These are phyloP conservation scores for Coemansia sp. DNA, from an alignment of 192 early-diverging fungal genomes.

Conservation along the genomic window DNA sequence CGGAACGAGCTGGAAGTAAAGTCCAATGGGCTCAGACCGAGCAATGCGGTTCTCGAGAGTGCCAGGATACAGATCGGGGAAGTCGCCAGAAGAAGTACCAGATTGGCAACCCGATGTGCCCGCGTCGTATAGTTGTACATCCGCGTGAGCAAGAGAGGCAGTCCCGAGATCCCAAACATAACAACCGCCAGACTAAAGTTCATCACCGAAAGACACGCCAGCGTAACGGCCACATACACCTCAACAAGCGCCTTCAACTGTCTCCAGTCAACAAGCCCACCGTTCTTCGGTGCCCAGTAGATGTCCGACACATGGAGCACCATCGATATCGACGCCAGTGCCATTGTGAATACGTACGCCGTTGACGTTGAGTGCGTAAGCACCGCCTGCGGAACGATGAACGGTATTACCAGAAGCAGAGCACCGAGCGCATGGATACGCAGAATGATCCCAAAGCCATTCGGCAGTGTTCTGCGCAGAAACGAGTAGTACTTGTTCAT, in stretches of 20 bases:
- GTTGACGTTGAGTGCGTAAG: slow-evolving; percentile 24
- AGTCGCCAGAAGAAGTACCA: slow-evolving; percentile 44
- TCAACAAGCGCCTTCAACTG: slow-evolving; percentile 46
- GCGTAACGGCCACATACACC: slow-evolving; percentile 58
- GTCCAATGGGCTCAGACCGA: slow-evolving; percentile 38
- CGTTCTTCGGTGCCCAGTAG: slow-evolving; percentile 56
- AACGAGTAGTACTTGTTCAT: slow-evolving; percentile 46
- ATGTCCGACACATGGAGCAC: slow-evolving; percentile 61
- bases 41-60: slow-evolving; percentile 52
- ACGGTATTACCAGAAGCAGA: slow-evolving; percentile 27
- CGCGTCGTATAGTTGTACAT: slow-evolving; percentile 29
- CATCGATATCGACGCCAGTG: slow-evolving; percentile 34
- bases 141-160: slow-evolving; percentile 64
- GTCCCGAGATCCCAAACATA: slow-evolving; percentile 58
- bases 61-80: slow-evolving; percentile 60
- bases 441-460: slow-evolving; percentile 22
- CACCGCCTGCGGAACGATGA: slow-evolving; percentile 22
- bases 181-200: slow-evolving; percentile 73
- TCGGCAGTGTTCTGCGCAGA: slow-evolving; percentile 36
- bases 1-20: slow-evolving; percentile 53
- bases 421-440: slow-evolving; percentile 54
- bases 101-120: slow-evolving; percentile 1
- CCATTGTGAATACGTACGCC: slow-evolving; percentile 35
- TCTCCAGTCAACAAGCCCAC: slow-evolving; percentile 33
- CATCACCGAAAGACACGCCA: slow-evolving; percentile 67